These are phyloP conservation scores for Phialophora expanda DNA, from an alignment of 2,329 filamentous ascomycete genomes.

Conservation along the genomic window DNA sequence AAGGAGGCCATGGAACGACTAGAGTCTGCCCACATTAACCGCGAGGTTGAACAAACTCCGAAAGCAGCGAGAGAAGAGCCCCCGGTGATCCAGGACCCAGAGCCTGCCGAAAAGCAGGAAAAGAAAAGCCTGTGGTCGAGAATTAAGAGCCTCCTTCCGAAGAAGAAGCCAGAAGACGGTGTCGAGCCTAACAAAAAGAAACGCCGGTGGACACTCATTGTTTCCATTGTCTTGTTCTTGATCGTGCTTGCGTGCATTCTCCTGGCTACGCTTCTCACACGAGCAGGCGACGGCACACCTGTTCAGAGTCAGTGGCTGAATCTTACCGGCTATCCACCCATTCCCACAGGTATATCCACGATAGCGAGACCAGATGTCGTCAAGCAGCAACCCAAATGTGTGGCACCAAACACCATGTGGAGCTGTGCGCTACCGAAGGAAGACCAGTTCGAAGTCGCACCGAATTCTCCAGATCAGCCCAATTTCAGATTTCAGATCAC, in stretches of 20 bases:
- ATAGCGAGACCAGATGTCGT: slow-evolving; percentile 74
- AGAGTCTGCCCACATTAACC: not conserved
- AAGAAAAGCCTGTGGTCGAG: slow-evolving; percentile 43
- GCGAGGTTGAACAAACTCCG: not conserved
- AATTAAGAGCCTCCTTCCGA: slow-evolving; percentile 21
- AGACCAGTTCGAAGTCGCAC: slow-evolving; percentile 66
- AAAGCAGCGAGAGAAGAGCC: slow-evolving; percentile 2
- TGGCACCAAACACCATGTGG: slow-evolving; percentile 76
- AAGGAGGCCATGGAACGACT: slow-evolving; percentile 21
- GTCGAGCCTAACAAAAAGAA: slow-evolving; percentile 53
- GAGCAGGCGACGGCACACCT: slow-evolving; percentile 49
- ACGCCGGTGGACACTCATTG: slow-evolving; percentile 55
- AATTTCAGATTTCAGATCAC: slow-evolving; percentile 79
- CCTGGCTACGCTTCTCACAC: slow-evolving; percentile 63
- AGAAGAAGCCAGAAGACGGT: slow-evolving; percentile 7
- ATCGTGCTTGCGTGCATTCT: slow-evolving; percentile 54
- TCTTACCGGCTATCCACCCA: slow-evolving; percentile 81
- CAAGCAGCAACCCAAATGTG: slow-evolving; percentile 69
- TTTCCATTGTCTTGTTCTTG: slow-evolving; percentile 61
- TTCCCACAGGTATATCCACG: slow-evolving; percentile 81
- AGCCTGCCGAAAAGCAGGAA: slow-evolving; percentile 48
- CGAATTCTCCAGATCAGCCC: slow-evolving; percentile 71
- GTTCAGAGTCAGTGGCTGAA: slow-evolving; percentile 74
- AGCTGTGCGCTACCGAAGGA: slow-evolving; percentile 85
- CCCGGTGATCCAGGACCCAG: not conserved